Evolutionary conservation across 345 rosid species (phyloP).

Genomic region (Euphorbia pulcherrima): DNA sequence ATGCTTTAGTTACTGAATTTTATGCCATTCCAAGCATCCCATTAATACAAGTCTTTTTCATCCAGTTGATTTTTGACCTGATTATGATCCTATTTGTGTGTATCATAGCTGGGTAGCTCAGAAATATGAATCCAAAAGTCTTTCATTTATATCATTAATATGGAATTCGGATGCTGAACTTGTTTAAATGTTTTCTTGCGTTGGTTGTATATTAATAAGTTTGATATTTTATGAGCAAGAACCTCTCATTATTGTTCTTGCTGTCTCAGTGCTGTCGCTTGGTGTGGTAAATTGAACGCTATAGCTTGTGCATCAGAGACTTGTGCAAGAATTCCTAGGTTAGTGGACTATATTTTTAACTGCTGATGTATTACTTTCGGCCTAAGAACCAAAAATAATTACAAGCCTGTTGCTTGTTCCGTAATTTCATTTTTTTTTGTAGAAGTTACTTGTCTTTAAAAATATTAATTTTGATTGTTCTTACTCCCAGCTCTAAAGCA

Average conservation of each 20-base stretch:
- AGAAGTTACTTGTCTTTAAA: not conserved
- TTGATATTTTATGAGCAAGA: not conserved
- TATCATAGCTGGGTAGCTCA: not conserved
- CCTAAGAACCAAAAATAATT: slow-evolving; percentile 2
- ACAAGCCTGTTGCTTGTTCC: not conserved
- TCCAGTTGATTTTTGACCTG: not conserved
- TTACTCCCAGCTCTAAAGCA: slow-evolving; percentile 64
- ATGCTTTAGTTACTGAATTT: not conserved
- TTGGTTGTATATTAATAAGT: not conserved
- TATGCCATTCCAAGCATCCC: not conserved
- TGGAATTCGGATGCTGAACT: not conserved
- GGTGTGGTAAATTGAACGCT: slow-evolving; percentile 99
- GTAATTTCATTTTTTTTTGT: too few species aligned
- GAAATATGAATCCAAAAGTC: not conserved
- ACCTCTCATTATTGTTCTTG: slow-evolving; percentile 1
- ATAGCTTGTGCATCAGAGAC: slow-evolving; percentile 99
- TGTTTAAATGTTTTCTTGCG: not conserved
- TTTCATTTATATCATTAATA: not conserved
- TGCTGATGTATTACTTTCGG: not conserved
- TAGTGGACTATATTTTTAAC: not conserved
- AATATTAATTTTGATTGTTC: not conserved
- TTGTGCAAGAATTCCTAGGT: slow-evolving; percentile 98
- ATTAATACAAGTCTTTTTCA: not conserved
- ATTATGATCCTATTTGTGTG: not conserved
- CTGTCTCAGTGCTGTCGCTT: slow-evolving; percentile 78